Percentiles rank a stretch among this genome's conserved stretches.
These are phyloP conservation scores for Calocybe gangraenosa DNA, from an alignment of 768 basidiomycete genomes.

Conservation along the genomic window DNA sequence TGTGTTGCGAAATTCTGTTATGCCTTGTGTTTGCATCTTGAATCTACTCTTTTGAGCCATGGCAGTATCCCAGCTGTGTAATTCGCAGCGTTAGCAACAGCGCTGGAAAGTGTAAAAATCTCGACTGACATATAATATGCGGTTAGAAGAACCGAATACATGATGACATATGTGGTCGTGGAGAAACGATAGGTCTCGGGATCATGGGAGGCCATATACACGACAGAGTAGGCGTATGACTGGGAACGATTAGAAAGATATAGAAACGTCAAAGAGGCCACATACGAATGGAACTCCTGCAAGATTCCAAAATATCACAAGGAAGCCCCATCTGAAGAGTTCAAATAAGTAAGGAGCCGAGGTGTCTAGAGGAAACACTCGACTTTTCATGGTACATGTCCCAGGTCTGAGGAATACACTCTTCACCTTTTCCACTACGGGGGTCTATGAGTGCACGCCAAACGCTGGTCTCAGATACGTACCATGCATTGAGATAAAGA, in stretches of 20 bases:
- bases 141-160: slow-evolving; percentile 73
- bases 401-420: slow-evolving; percentile 96
- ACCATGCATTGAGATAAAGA: slow-evolving; percentile 97
- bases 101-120: slow-evolving; percentile 5
- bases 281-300: slow-evolving; percentile 89
- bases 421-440: slow-evolving; percentile 82
- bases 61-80: slow-evolving; percentile 79
- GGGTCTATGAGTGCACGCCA: slow-evolving; percentile 2
- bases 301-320: slow-evolving; percentile 98
- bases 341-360: slow-evolving; percentile 1
- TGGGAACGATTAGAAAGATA: slow-evolving; percentile 19
- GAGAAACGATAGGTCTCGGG: slow-evolving; percentile 86
- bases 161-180: slow-evolving; percentile 62
- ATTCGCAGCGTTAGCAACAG: not conserved
- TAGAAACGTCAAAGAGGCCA: slow-evolving; percentile 8
- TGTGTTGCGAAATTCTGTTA: slow-evolving; percentile 77
- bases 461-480: slow-evolving; percentile 13
- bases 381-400: slow-evolving; percentile 99
- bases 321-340: slow-evolving; percentile 74
- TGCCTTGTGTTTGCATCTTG: slow-evolving; percentile 95
- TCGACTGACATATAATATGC: slow-evolving; percentile 79
- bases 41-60: slow-evolving; percentile 98
- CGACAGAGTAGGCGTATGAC: slow-evolving; percentile 96
- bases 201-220: slow-evolving; percentile 96
- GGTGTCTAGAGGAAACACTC: not conserved